Conservation (phyloP, 1,284 basidiomycete genomes). For the Melanopsichium pennsylvanicum region DNA sequence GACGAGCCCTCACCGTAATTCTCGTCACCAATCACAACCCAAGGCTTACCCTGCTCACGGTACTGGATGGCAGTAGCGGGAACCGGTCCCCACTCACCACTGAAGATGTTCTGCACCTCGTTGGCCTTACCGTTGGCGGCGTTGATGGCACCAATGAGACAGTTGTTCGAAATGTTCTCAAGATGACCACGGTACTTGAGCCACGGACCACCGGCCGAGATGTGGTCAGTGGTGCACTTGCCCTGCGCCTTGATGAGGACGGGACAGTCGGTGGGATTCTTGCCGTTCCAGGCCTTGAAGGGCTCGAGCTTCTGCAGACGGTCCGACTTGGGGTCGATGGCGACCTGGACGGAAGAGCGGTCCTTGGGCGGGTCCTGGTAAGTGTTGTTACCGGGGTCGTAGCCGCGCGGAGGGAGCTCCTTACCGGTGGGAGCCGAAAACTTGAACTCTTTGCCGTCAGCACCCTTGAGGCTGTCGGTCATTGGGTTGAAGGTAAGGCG, state of each 20-base stretch:
- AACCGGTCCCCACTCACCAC: constrained; percentile 84
- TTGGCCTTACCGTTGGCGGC: constrained; percentile 93
- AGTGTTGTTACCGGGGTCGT: constrained; percentile 95
- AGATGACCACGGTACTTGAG: constrained; percentile 99
- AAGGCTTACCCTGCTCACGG: constrained; percentile 87
- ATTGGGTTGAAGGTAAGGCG: constrained; percentile 95
- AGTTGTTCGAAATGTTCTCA: constrained; percentile 98
- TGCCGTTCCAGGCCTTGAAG: constrained; percentile 91
- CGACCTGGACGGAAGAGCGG: constrained; percentile 82
- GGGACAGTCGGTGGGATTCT: constrained; percentile 87
- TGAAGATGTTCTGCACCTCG: constrained; percentile 87
- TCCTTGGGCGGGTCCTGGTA: constrained; percentile 94
- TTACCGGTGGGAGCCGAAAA: constrained; percentile 87
- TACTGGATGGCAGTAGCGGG: constrained; percentile 86
- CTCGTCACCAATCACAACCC: constrained; percentile 82
- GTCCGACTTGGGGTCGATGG: constrained; percentile 86
- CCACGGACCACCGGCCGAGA: constrained; percentile 97
- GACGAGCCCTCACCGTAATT: constrained; percentile 99
- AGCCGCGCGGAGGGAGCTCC: constrained; percentile 92
- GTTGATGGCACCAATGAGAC: constrained; percentile 94
- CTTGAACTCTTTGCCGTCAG: constrained; percentile 97
- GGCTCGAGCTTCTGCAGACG: constrained; percentile 93
- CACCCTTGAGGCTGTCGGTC: constrained; percentile 84
- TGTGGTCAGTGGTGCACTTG: constrained; percentile 84
- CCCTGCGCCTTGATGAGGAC: constrained; percentile 97